Evolutionary conservation across 345 rosid species (phyloP), one percentile per base, ranked within the genome.

Genomic region (Cardamine resedifolia): DNA sequence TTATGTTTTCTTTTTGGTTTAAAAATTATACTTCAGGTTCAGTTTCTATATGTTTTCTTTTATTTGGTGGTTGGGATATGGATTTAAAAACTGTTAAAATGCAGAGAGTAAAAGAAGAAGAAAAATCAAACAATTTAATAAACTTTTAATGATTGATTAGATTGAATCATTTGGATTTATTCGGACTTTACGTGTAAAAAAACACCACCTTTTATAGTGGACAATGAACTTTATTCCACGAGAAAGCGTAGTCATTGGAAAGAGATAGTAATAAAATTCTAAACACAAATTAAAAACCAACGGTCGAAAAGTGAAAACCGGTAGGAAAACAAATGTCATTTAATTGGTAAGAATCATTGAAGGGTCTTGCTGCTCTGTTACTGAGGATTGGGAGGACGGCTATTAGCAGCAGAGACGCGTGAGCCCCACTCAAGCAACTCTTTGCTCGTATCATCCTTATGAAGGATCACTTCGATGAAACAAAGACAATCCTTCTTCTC

Each of bases 361-460:
- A 53, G 59, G 18, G 3, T 31, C 16, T 38, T 38, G 47, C 18
- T 33, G 45, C 6, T 16, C 7, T 14, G 10, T 19, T 60, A 60
- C 65, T 60, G 79, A 64, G 81, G 81, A 78, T 81, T 83, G 7
- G 84, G 85, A 5, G 79, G 82, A 43, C 88, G 84, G 65, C 87
- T 78, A 59, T 84, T 86, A 33, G 82, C 87, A 24, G 87, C 81
- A 20, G 78, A 73, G 24, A 85, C 74, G 57, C 87, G 75, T 20
- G 81, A 81, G 8, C 87, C 86, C 77, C 83, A 79, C 33, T 70
- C 82, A 11, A 84, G 76, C 60, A 86, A 70, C 73, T 84, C 88
- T 83, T 83, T 84, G 84, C 84, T 84, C 0, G 83, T 72, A 20
- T 83, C 83, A 58, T 86, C 91, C 71, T 66, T 86, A 64, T 85